Evolutionary conservation across 2,329 filamentous ascomycete genomes (phyloP).

Genomic region (Nectriaceae sp.): DNA sequence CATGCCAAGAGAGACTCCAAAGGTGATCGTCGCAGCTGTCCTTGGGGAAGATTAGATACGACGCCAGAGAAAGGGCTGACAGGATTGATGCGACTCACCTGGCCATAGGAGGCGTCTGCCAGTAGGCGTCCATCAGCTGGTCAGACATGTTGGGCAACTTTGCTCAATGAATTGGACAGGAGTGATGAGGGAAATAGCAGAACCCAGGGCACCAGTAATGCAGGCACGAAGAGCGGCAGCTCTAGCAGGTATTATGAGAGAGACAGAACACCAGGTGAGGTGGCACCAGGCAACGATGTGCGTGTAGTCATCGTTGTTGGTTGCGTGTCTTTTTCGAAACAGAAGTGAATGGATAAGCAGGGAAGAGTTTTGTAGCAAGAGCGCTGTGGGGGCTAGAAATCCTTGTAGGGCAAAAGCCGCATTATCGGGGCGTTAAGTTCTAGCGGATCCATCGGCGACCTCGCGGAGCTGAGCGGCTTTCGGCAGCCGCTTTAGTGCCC

Average conservation of each 20-base stretch:
- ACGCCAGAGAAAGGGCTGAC: neutral
- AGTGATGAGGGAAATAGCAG: conserved; percentile 9
- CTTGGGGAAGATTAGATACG: conserved; percentile 43
- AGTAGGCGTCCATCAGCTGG: conserved; percentile 36
- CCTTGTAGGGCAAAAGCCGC: conserved; percentile 14
- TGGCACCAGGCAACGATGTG: conserved; percentile 30
- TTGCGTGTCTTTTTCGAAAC: conserved; percentile 37
- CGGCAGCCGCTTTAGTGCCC: neutral
- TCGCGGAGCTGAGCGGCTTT: neutral
- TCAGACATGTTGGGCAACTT: conserved; percentile 37
- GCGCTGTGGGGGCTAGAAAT: conserved; percentile 13
- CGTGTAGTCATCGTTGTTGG: conserved; percentile 34
- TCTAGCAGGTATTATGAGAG: conserved; percentile 18
- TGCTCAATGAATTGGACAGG: conserved; percentile 24
- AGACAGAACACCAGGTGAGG: conserved; percentile 21
- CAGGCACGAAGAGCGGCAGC: conserved; percentile 5
- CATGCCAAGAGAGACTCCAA: conserved; percentile 61
- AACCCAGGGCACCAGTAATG: conserved; percentile 8
- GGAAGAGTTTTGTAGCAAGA: conserved; percentile 21
- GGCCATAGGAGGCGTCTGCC: conserved; percentile 43
- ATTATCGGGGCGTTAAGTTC: conserved; percentile 14
- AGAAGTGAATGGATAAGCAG: conserved; percentile 19
- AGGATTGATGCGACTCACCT: conserved; percentile 35
- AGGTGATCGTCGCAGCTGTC: conserved; percentile 64
- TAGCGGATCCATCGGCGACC: neutral